Base-by-base conservation (phyloP, 495 filamentous ascomycete species). In the Penicillium arizonense region DNA sequence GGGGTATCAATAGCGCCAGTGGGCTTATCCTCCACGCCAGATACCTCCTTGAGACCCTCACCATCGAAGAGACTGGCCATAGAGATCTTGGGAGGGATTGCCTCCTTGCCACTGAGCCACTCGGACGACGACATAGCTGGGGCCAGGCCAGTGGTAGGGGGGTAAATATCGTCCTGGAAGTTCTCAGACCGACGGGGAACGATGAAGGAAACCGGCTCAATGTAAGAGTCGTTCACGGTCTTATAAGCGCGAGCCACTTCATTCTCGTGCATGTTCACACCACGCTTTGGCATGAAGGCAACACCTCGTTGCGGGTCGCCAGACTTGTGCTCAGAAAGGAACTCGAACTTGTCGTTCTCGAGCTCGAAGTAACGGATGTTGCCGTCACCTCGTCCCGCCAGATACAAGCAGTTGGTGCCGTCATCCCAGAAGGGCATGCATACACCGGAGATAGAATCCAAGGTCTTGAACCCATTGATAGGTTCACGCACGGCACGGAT, bases 371-470 rank as follows among this genome's bases (percentile, higher is more conserved):
- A 98, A 35, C 93, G 91, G 58, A 98, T 98, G 70, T 97, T 98
- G 58, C 94, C 94, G 62, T 98, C 94, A 72, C 91, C 94, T 77
- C 96, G 96, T 55, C 94, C 94, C 49, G 95, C 94, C 53, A 97
- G 77, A 69, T 96, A 98, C 60, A 98, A 75, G 55, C 89, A 92
- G 69, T 90, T 89, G 7, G 89, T 96, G 33, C 90, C 88, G 44
- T 97, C 95, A 68, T 98, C 94, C 94, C 94, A 98, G 83, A 98
- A 98, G 5, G 94, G 94, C 90, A 98, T 97, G 78, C 90, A 96
- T 40, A 98, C 91, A 61, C 95, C 95, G 14, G 93, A 97, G 56
- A 96, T 96, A 23, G 90, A 90, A 69, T 97, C 95, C 41, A 98
- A 77, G 40, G 84, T 86, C 62, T 83, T 82, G 71, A 96, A 96